Conservation (phyloP, 345 rosid genomes). For the Excoecaria agallocha region DNA sequence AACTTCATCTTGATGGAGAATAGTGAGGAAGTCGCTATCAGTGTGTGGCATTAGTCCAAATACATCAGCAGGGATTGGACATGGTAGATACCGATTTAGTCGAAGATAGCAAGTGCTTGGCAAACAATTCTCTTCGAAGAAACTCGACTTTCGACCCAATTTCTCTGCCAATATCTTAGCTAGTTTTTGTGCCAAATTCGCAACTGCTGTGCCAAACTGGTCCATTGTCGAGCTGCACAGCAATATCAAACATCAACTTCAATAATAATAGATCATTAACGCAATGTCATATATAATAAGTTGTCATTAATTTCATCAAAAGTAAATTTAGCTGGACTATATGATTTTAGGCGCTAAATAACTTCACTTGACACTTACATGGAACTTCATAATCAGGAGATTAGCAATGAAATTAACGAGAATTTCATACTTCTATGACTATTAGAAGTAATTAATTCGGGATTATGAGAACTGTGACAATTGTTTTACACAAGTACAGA, state of each 20-base stretch:
- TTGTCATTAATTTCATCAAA: no score
- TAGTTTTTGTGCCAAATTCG: conserved; percentile 55
- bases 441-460: no score
- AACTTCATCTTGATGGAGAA: conserved; percentile 79
- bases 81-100: conserved; percentile 82
- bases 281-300: no score
- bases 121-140: conserved; percentile 63
- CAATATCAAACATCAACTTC: background rate
- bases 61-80: conserved; percentile 49
- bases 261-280: no score
- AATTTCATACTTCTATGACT: no score
- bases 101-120: conserved; percentile 77
- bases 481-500: no score
- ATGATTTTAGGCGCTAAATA: no score
- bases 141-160: conserved; percentile 45
- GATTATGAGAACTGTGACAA: no score
- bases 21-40: conserved; percentile 92
- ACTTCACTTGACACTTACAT: no score
- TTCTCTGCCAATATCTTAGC: conserved; percentile 69
- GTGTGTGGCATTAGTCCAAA: conserved; percentile 92
- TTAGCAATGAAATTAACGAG: no score
- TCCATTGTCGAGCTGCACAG: conserved; percentile 62
- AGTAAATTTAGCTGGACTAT: no score
- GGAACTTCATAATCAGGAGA: no score
- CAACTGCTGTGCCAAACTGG: conserved; percentile 55